These are phyloP conservation scores for Suhomyces taliae DNA, from an alignment of 1,139 yeast genomes.

Conservation along the genomic window DNA sequence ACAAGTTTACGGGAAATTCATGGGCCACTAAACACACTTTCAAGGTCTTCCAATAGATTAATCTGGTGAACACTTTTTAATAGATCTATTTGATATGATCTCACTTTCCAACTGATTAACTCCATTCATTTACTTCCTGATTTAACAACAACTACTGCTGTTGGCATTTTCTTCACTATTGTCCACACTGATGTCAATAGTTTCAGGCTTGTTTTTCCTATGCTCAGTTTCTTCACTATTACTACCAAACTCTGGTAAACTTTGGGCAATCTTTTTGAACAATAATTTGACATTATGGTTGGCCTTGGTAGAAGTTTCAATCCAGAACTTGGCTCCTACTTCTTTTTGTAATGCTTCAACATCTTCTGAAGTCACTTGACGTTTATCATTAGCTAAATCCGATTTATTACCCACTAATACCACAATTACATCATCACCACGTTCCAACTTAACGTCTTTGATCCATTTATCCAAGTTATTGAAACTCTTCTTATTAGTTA, in stretches of 20 bases:
- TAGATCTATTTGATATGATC: no score
- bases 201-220: constrained; percentile 38
- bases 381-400: constrained; percentile 60
- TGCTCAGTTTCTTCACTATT: constrained; percentile 25
- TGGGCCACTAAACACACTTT: no score
- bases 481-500: constrained; percentile 82
- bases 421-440: constrained; percentile 72
- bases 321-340: constrained; percentile 72
- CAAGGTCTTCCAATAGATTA: no score
- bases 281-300: constrained; percentile 89
- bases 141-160: constrained; percentile 17
- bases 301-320: constrained; percentile 94
- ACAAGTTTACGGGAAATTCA: no score
- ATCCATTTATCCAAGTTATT: constrained; percentile 60
- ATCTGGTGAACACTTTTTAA: no score
- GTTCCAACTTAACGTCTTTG: constrained; percentile 62
- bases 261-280: constrained; percentile 87
- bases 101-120: no score
- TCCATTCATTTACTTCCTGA: no score
- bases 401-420: constrained; percentile 76
- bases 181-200: constrained; percentile 44
- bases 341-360: constrained; percentile 59
- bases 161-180: constrained; percentile 10
- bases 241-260: constrained; percentile 70
- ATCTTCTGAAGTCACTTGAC: constrained; percentile 60